Percentiles rank a stretch among this genome's conserved stretches.
Conservation (phyloP, 441 rosid species). For the Populus hybrid region DNA sequence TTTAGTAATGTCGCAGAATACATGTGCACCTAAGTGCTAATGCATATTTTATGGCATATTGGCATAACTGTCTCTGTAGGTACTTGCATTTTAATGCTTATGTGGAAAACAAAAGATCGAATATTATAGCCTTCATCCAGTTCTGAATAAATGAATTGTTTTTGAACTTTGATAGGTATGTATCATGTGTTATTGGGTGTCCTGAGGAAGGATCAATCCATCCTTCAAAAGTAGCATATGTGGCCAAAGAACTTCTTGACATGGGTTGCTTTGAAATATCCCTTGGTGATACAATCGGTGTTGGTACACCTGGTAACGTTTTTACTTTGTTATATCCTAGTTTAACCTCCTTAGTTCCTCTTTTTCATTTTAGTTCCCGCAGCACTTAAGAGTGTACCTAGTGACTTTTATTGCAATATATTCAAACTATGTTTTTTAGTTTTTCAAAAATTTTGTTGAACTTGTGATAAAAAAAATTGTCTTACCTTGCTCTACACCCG, state of each 20-base stretch:
- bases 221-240: constrained; percentile 82
- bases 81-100: not conserved
- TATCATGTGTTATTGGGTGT: constrained; percentile 92
- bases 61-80: not conserved
- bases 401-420: not conserved
- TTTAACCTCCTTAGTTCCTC: not conserved
- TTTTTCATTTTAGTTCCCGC: not conserved
- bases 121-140: not conserved
- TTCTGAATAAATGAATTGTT: constrained; percentile 13
- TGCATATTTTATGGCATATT: not conserved
- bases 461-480: no score
- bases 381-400: not conserved
- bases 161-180: constrained; percentile 53
- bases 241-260: constrained; percentile 77
- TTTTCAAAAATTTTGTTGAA: no score
- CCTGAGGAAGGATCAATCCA: constrained; percentile 80
- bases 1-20: not conserved
- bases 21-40: not conserved
- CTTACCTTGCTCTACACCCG: no score
- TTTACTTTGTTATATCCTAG: not conserved
- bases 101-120: not conserved
- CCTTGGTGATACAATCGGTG: constrained; percentile 88
- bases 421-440: no score
- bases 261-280: constrained; percentile 99
- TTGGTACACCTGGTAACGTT: constrained; percentile 87